Conservation (phyloP, 2,329 filamentous ascomycete species). For the Xylaria hypoxylon region DNA sequence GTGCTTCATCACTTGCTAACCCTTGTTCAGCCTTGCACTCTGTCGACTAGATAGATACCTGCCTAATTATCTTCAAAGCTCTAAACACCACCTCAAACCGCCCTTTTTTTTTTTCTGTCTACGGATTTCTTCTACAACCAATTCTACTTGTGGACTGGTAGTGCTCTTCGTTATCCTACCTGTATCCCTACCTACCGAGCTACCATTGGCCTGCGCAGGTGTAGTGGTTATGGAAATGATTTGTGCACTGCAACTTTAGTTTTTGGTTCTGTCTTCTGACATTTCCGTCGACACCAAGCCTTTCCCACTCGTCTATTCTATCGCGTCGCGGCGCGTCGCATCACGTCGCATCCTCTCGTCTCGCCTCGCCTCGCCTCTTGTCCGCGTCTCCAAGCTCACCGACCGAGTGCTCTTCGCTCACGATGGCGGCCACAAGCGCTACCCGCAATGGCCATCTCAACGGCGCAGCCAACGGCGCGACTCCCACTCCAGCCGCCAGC, state of each 20-base stretch:
- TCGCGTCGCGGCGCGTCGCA: constrained; percentile 10
- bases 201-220: constrained; percentile 8
- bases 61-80: too few relatives aligned
- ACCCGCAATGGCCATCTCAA: constrained; percentile 59
- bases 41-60: too few relatives aligned
- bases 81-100: too few relatives aligned
- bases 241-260: constrained; percentile 23
- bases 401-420: constrained; percentile 20
- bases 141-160: background rate
- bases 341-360: background rate
- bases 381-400: background rate
- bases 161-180: background rate
- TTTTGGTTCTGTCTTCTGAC: constrained; percentile 33
- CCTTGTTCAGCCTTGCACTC: too few relatives aligned
- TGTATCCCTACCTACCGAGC: background rate
- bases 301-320: constrained; percentile 3
- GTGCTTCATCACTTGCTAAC: too few relatives aligned
- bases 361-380: constrained; percentile 3
- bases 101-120: too few relatives aligned
- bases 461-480: constrained; percentile 56
- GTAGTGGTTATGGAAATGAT: constrained; percentile 32
- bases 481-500: constrained; percentile 56
- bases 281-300: constrained; percentile 23
- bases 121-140: background rate
- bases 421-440: constrained; percentile 54